These are phyloP conservation scores for Aureobasidium mangrovei DNA, from an alignment of 2,329 filamentous ascomycete species.

Conservation along the genomic window DNA sequence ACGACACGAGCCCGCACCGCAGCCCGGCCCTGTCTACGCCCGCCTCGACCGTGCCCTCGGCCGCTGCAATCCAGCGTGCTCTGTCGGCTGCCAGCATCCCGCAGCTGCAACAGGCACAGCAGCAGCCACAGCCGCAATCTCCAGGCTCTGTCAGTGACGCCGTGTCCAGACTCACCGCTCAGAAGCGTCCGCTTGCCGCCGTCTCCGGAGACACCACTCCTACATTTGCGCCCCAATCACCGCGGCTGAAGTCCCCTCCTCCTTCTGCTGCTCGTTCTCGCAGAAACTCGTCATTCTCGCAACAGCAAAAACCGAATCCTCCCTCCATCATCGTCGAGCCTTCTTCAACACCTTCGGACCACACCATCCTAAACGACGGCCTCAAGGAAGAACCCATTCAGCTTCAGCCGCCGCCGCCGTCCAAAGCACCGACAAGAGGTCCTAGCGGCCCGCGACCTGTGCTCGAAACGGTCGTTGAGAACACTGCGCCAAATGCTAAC, in stretches of 20 bases:
- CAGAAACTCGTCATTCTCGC: conserved; percentile 31
- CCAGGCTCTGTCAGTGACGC: conserved; percentile 50
- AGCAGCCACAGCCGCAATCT: not conserved
- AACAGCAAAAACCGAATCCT: conserved; percentile 33
- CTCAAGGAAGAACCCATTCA: conserved; percentile 21
- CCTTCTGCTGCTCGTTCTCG: conserved; percentile 42
- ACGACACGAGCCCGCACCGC: conserved; percentile 34
- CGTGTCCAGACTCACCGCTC: conserved; percentile 51
- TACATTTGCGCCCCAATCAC: conserved; percentile 64
- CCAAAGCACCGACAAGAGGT: conserved; percentile 33
- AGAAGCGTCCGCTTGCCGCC: conserved; percentile 50
- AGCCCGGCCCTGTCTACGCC: conserved; percentile 28
- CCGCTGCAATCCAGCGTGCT: conserved; percentile 55
- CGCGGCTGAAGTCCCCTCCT: conserved; percentile 68
- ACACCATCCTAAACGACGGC: conserved; percentile 22
- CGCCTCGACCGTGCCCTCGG: conserved; percentile 45
- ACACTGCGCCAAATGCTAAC: conserved; percentile 12
- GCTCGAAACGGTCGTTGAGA: conserved; percentile 55
- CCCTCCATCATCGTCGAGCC: conserved; percentile 38
- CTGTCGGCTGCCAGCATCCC: conserved; percentile 62
- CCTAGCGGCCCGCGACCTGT: conserved; percentile 21
- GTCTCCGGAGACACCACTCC: conserved; percentile 42
- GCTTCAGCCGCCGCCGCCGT: conserved; percentile 24
- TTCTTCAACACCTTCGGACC: conserved; percentile 26
- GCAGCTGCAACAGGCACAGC: conserved; percentile 41